Percentiles rank a stretch among this genome's conserved stretches.
Conservation (phyloP, 768 basidiomycete species). For the Suillus placidus region DNA sequence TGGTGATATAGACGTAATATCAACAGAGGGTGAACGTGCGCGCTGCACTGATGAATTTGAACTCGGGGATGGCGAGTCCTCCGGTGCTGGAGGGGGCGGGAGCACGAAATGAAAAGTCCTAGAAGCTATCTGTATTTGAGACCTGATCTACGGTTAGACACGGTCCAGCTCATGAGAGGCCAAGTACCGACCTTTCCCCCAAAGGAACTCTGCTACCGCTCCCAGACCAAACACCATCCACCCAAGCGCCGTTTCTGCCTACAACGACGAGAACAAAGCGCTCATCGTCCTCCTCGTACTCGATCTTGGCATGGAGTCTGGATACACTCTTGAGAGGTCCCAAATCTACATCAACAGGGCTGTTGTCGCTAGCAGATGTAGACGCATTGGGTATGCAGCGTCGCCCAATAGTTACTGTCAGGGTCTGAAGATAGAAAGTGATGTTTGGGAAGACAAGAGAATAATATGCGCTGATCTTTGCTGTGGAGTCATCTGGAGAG, state of each 20-base stretch:
- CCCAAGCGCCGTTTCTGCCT: constrained; percentile 98
- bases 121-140: constrained; percentile 96
- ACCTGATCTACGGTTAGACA: constrained; percentile 49
- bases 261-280: constrained; percentile 88
- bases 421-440: constrained; percentile 96
- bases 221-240: constrained; percentile 94
- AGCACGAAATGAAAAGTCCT: constrained; percentile 97
- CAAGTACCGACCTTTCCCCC: constrained; percentile 66
- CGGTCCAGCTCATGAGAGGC: background rate
- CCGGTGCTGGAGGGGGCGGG: constrained; percentile 80
- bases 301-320: constrained; percentile 94
- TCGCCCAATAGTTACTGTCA: constrained; percentile 92
- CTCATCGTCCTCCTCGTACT: constrained; percentile 88
- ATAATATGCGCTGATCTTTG: constrained; percentile 92
- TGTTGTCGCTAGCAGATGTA: constrained; percentile 52
- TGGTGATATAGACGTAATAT: constrained; percentile 80
- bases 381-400: constrained; percentile 68
- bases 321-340: constrained; percentile 97
- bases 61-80: constrained; percentile 80
- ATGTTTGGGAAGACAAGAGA: constrained; percentile 92
- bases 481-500: constrained; percentile 40
- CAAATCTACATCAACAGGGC: constrained; percentile 84
- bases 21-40: constrained; percentile 78
- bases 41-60: constrained; percentile 70
- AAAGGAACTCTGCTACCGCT: constrained; percentile 87